Evolutionary conservation across 2,329 filamentous ascomycete species (phyloP).

Genomic region (Trichophyton simii): DNA sequence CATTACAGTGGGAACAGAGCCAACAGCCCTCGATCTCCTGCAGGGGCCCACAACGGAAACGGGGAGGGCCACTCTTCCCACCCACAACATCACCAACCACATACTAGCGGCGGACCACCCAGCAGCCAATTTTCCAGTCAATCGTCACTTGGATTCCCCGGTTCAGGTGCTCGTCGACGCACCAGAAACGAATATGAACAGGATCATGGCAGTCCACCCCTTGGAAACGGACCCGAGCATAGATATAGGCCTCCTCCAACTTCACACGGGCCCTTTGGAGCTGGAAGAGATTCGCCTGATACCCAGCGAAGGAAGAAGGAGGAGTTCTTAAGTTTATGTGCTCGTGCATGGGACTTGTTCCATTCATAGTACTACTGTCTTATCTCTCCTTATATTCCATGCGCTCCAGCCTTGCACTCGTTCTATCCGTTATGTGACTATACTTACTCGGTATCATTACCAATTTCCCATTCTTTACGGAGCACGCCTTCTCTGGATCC

Average conservation of each 20-base stretch:
- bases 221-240: conserved; percentile 57
- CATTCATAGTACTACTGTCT: conserved; percentile 53
- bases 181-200: conserved; percentile 79
- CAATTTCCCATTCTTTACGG: background rate
- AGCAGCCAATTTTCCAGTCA: conserved; percentile 15
- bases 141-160: conserved; percentile 11
- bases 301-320: conserved; percentile 78
- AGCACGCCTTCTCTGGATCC: background rate
- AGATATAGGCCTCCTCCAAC: conserved; percentile 28
- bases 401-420: background rate
- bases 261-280: conserved; percentile 22
- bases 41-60: conserved; percentile 15
- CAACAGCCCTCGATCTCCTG: conserved; percentile 52
- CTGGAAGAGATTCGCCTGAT: conserved; percentile 70
- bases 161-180: conserved; percentile 48
- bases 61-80: conserved; percentile 1
- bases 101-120: conserved; percentile 9
- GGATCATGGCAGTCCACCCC: conserved; percentile 73
- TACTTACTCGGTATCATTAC: background rate
- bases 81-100: conserved; percentile 21
- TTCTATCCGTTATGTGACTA: background rate
- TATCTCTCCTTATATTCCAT: background rate
- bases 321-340: conserved; percentile 76
- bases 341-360: conserved; percentile 90
- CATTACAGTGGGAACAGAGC: conserved; percentile 93